Base-by-base conservation (phyloP, 441 rosid genomes). In the Metrosideros polymorpha region DNA sequence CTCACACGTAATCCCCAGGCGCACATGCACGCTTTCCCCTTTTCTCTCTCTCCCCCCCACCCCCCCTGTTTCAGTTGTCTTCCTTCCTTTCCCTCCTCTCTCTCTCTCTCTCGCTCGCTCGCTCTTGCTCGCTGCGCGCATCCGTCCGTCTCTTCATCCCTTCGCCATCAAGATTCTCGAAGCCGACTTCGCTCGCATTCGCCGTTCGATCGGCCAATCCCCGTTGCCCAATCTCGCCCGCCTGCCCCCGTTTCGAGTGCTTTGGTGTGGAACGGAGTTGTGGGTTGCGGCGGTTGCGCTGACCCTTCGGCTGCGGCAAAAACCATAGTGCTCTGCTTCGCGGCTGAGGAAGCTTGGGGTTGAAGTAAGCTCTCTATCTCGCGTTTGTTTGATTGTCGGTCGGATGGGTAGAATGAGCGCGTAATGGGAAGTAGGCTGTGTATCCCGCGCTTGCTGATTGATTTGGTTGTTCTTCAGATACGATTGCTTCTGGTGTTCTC, bases 11-110 rank as follows among this genome's bases (percentile, higher is more conserved):
- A 77, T 35, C 47, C 43, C 47, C 83, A 12, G 9, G 9, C 52
- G 35, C 86, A 79, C 89, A 86, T 84, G 89, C 89, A 83, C 85
- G 87, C 85, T 85, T 84, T n/a, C n/a, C n/a, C n/a, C n/a, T n/a
- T n/a, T n/a, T n/a, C n/a, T n/a, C n/a, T n/a, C n/a, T n/a, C n/a
- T n/a, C n/a, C n/a, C n/a, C n/a, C n/a, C n/a, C n/a, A n/a, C n/a
- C n/a, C n/a, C n/a, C n/a, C n/a, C n/a, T n/a, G n/a, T n/a, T n/a
- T n/a, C n/a, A n/a, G n/a, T n/a, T n/a, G n/a, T n/a, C 43, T 66
- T 32, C 39, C 52, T 4, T 79, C 54, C 45, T 19, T 27, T 56
- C 51, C 42, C 49, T 84, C 61, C 39, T 85, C 89, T 45, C 84
- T 61, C 54, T 50, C 32, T 22, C 25, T 47, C 85, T 7, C 22